Evolutionary conservation across 352 stramenopile species (phyloP).

Genomic region (Globisporangium emineosum): DNA sequence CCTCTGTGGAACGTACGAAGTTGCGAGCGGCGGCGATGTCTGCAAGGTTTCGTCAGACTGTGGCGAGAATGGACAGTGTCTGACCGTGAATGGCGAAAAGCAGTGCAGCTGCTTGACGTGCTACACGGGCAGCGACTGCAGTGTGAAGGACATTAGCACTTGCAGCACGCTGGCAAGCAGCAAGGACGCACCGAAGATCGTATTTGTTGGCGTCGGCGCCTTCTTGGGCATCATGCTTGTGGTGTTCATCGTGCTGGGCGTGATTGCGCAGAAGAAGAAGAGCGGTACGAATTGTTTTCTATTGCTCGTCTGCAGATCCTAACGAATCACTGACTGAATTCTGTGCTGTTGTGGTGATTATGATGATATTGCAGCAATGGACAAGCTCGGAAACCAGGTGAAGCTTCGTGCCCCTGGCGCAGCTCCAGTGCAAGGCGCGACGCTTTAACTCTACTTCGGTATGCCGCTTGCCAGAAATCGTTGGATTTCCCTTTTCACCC

Average conservation of each 20-base stretch:
- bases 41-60: constrained; percentile 68
- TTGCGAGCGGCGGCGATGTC: constrained; percentile 56
- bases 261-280: constrained; percentile 73
- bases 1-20: constrained; percentile 71
- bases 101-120: constrained; percentile 72
- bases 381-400: constrained; percentile 61
- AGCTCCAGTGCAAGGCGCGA: constrained; percentile 29
- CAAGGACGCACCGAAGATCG: constrained; percentile 53
- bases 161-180: constrained; percentile 67
- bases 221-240: constrained; percentile 77
- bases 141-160: constrained; percentile 63
- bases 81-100: constrained; percentile 54
- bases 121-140: constrained; percentile 78
- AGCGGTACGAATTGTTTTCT: constrained; percentile 37
- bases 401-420: constrained; percentile 40
- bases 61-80: constrained; percentile 71
- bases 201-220: constrained; percentile 66
- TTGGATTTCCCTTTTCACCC: not conserved
- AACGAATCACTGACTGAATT: too few relatives aligned
- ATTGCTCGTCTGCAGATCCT: too few relatives aligned
- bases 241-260: constrained; percentile 66
- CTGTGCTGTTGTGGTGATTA: too few relatives aligned
- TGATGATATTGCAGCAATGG: constrained; percentile 38
- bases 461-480: too few relatives aligned
- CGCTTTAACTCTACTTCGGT: constrained; percentile 26